Base-by-base conservation (phyloP, 2,329 filamentous ascomycete species). In the Cercospora sp. region DNA sequence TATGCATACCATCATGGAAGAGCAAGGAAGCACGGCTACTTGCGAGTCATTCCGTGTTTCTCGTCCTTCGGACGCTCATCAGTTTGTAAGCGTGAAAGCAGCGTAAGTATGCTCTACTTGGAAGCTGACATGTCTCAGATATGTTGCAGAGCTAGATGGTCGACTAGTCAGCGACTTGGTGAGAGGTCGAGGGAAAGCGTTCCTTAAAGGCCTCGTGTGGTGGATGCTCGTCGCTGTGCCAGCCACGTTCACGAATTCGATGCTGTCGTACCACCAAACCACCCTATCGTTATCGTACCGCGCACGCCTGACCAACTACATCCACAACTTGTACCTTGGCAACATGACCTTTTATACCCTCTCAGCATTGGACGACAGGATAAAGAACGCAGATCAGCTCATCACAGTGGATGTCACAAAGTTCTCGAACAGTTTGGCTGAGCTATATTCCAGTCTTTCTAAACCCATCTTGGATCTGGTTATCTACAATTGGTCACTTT, bases 191-290 rank as follows among this genome's bases (percentile, higher is more conserved):
- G 95, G 94, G 16, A 92, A 89, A 79, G 93, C 97, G 72, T 99
- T 99, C 73, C 78, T 98, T 74, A 89, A 90, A 74, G 89, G 93
- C 0, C 89, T 99, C 74, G 87, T 96, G 5, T 97, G 94, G 93
- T 99, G 95, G 95, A 99, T 99, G 95, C 80, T 94, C 65, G 95
- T 99, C 72, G 94, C 95, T 28, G 86, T 99, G 16, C 95, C 95
- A 9, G 95, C 95, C 1, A 98, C 95, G 5, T 80, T 98, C 79
- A 99, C 95, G 49, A 99, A 99, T 79, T 97, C 94, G 0, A 99
- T 99, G 95, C 86, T 98, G 53, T 96, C 94, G 28, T 98, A 97
- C 79, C 95, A 99, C 77, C 95, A 99, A 83, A 96, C 94, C 77
- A 93, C 96, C 79, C 87, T 99, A 53, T 93, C 94, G 0, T 84